A percentile compares a stretch with the other conserved stretches of the same genome.
phyloP scores from a whole-genome alignment of 345 rosid genomes.

The Brassica napus region DNA sequence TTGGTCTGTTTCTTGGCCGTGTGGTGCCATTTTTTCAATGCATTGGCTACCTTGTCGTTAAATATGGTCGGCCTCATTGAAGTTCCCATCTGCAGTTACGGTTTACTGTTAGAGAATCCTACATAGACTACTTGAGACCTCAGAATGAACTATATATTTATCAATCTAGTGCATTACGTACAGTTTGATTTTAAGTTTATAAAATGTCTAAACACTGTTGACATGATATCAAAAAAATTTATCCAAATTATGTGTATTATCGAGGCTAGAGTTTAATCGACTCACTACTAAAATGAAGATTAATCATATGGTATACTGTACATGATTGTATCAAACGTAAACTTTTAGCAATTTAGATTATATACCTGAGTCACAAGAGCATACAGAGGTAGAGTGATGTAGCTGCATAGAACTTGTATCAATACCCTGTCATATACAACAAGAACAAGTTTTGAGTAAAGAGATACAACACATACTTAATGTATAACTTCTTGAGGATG shows the following conservation, averaged over 20 bases:
- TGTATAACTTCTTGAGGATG: not conserved
- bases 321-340: not conserved
- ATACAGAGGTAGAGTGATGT: slow-evolving; percentile 90
- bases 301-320: not conserved
- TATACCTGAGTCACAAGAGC: slow-evolving; percentile 92
- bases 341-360: not conserved
- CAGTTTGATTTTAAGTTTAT: not conserved
- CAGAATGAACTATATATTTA: not conserved
- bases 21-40: slow-evolving; percentile 79
- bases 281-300: not conserved
- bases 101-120: not conserved
- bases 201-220: not conserved
- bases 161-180: not conserved
- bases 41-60: slow-evolving; percentile 73
- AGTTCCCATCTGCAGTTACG: slow-evolving; percentile 72
- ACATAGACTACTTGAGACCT: not conserved
- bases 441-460: not conserved
- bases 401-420: slow-evolving; percentile 84
- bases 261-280: not conserved
- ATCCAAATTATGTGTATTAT: not conserved
- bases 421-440: slow-evolving; percentile 53
- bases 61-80: slow-evolving; percentile 87
- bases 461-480: not conserved
- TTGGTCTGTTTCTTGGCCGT: slow-evolving; percentile 64
- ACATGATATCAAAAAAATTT: not conserved